These are phyloP conservation scores for Cordyceps militaris DNA, from an alignment of 2,329 filamentous ascomycete species.

Conservation along the genomic window DNA sequence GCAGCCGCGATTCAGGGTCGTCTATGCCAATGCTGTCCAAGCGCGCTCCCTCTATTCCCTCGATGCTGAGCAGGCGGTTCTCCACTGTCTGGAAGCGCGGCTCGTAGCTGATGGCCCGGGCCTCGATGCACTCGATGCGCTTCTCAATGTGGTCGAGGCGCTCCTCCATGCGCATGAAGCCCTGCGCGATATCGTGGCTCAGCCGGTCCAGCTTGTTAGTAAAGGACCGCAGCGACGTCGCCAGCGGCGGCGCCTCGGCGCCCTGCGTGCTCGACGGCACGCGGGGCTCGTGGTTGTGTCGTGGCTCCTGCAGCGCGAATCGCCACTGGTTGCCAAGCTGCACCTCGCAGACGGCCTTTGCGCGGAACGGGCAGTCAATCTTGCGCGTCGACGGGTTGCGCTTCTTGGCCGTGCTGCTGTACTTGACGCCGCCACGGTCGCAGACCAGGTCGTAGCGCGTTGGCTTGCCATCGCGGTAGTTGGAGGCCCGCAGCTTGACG, in stretches of 20 bases:
- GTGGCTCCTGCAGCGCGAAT: conserved; percentile 53
- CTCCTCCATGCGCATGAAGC: conserved; percentile 43
- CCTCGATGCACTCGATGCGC: conserved; percentile 48
- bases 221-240: conserved; percentile 50
- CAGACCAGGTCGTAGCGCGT: conserved; percentile 57
- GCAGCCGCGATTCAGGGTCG: conserved; percentile 37
- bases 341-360: conserved; percentile 57
- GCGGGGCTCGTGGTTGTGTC: conserved; percentile 56
- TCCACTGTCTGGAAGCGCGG: conserved; percentile 39
- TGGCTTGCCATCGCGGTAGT: conserved; percentile 56
- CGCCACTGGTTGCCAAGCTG: conserved; percentile 57
- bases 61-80: conserved; percentile 26
- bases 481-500: conserved; percentile 55
- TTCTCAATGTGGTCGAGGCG: conserved; percentile 47
- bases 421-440: conserved; percentile 57
- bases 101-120: conserved; percentile 34
- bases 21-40: conserved; percentile 39
- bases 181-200: conserved; percentile 48
- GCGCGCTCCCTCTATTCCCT: conserved; percentile 35
- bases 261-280: conserved; percentile 46
- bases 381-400: conserved; percentile 57
- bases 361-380: conserved; percentile 56
- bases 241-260: conserved; percentile 50
- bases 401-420: conserved; percentile 59
- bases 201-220: conserved; percentile 55